Conservation (phyloP, 2,329 filamentous ascomycete genomes). For the Clonostachys byssicola region DNA sequence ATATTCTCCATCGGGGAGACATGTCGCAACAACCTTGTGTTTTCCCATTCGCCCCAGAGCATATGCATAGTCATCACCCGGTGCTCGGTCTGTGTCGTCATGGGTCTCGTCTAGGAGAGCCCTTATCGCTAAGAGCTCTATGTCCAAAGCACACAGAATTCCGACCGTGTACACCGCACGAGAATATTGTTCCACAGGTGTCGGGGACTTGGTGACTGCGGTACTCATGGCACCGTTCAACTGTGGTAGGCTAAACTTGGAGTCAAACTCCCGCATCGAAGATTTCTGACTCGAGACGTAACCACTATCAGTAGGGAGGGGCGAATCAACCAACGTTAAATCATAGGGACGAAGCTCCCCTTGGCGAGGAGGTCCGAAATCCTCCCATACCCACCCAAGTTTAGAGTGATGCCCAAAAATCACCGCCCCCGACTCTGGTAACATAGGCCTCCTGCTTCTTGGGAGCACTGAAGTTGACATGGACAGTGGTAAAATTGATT, state of each 20-base stretch:
- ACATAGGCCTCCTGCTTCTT: background rate
- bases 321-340: too few species aligned
- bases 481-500: background rate
- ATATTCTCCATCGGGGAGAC: constrained; percentile 20
- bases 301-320: background rate
- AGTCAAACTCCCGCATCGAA: too few species aligned
- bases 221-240: too few species aligned
- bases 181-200: too few species aligned
- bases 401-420: background rate
- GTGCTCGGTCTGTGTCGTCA: background rate
- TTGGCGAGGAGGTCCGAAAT: background rate
- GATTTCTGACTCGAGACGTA: background rate
- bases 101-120: background rate
- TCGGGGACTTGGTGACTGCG: too few species aligned
- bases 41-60: constrained; percentile 8
- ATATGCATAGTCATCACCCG: background rate
- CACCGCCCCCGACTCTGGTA: background rate
- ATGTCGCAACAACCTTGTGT: constrained; percentile 22
- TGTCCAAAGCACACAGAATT: background rate
- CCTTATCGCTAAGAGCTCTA: background rate
- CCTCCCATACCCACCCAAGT: background rate
- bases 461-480: background rate
- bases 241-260: too few species aligned
- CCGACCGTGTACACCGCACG: background rate
- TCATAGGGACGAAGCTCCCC: too few species aligned